These are phyloP conservation scores for Prunella vulgaris DNA, from an alignment of 257 asterid genomes.

Conservation along the genomic window DNA sequence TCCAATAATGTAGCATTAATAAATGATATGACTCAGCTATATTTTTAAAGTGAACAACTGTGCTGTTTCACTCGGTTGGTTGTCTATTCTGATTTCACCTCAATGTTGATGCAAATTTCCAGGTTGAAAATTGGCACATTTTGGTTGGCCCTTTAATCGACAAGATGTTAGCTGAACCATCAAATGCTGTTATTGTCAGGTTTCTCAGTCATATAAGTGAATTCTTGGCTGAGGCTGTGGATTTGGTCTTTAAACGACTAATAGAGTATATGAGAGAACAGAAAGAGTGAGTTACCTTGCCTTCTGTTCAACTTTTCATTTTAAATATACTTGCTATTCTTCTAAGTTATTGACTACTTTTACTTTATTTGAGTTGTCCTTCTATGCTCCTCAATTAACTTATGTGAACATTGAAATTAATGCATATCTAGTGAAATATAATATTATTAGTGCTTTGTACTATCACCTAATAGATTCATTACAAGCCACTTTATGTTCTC, in stretches of 20 bases:
- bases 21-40: conserved; percentile 1
- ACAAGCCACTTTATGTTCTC: not conserved
- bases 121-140: conserved; percentile 78
- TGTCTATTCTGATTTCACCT: not conserved
- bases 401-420: not conserved
- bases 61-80: conserved; percentile 12
- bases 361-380: not conserved
- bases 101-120: conserved; percentile 18
- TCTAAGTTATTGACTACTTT: not conserved
- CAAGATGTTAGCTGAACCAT: conserved; percentile 78
- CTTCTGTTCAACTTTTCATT: not conserved
- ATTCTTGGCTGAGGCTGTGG: conserved; percentile 63
- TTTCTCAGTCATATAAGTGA: conserved; percentile 78
- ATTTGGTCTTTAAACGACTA: conserved; percentile 56
- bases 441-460: not conserved
- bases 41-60: not conserved
- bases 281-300: conserved; percentile 49
- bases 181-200: conserved; percentile 77
- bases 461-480: not conserved
- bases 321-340: not conserved
- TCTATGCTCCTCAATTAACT: not conserved
- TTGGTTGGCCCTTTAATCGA: conserved; percentile 56
- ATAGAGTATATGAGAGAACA: conserved; percentile 43
- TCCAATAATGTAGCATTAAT: not conserved
- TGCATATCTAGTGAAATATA: not conserved